Conservation (phyloP, 106 monocot species). For the Allium cepa region DNA sequence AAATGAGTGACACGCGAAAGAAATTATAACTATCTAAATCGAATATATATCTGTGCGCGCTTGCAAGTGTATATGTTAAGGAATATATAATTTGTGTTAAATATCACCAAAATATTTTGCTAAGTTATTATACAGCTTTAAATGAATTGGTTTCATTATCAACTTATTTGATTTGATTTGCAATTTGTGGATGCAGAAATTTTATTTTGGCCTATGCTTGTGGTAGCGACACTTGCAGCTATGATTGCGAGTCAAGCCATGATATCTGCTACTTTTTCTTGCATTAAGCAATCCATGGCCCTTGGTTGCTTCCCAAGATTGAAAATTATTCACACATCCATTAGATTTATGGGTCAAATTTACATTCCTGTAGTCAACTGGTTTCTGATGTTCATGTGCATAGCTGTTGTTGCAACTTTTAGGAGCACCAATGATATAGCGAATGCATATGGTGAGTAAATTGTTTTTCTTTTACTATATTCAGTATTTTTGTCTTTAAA, state of each 20-base stretch:
- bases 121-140: background rate
- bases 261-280: conserved; percentile 97
- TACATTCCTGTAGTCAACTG: conserved; percentile 89
- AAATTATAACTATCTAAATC: too few relatives aligned
- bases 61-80: too few relatives aligned
- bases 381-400: conserved; percentile 95
- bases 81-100: too few relatives aligned
- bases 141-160: background rate
- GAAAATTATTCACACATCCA: conserved; percentile 82
- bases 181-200: conserved; percentile 21
- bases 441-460: conserved; percentile 74
- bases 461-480: background rate
- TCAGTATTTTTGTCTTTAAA: background rate
- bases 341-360: conserved; percentile 76
- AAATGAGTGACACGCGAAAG: too few relatives aligned
- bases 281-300: conserved; percentile 90
- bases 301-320: conserved; percentile 92
- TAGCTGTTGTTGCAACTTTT: conserved; percentile 71
- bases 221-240: conserved; percentile 83
- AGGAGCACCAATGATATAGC: conserved; percentile 83
- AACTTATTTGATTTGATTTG: background rate
- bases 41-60: too few relatives aligned
- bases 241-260: conserved; percentile 97
- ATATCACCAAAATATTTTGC: too few relatives aligned
- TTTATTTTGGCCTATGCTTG: conserved; percentile 88